Percentiles rank a stretch among this genome's conserved stretches.
Conservation (phyloP, 805 yeast species). For the Diddensiella transvaalensis region DNA sequence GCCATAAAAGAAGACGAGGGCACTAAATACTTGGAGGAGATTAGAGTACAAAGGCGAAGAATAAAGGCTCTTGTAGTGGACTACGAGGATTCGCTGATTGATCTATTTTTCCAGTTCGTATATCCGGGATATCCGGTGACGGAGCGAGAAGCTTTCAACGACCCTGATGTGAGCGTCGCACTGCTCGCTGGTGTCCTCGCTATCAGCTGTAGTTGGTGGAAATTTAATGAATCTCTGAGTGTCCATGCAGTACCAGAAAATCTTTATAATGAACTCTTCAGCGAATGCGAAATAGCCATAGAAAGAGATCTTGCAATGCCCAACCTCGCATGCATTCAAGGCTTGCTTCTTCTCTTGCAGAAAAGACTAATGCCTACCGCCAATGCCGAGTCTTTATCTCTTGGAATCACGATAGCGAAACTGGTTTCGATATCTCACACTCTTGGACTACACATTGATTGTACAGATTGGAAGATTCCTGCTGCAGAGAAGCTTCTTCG, state of each 20-base stretch:
- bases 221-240: conserved; percentile 32
- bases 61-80: conserved; percentile 16
- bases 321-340: conserved; percentile 31
- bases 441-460: conserved; percentile 36
- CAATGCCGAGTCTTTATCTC: conserved; percentile 29
- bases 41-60: conserved; percentile 14
- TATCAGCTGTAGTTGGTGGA: conserved; percentile 35
- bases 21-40: not conserved
- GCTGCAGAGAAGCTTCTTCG: conserved; percentile 32
- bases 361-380: conserved; percentile 31
- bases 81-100: conserved; percentile 29
- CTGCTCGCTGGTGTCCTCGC: conserved; percentile 35
- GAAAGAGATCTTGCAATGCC: conserved; percentile 32
- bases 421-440: conserved; percentile 31
- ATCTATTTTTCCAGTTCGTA: conserved; percentile 32
- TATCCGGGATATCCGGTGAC: conserved; percentile 36
- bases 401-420: conserved; percentile 27
- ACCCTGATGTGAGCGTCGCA: conserved; percentile 30
- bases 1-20: conserved; percentile 22
- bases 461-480: conserved; percentile 34
- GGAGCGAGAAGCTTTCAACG: conserved; percentile 30
- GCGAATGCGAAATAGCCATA: conserved; percentile 27
- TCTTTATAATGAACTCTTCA: conserved; percentile 28
- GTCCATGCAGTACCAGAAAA: conserved; percentile 29
- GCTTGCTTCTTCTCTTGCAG: conserved; percentile 33